These are phyloP conservation scores for Boletellus sp. DNA, from an alignment of 1,284 basidiomycete species.

Conservation along the genomic window DNA sequence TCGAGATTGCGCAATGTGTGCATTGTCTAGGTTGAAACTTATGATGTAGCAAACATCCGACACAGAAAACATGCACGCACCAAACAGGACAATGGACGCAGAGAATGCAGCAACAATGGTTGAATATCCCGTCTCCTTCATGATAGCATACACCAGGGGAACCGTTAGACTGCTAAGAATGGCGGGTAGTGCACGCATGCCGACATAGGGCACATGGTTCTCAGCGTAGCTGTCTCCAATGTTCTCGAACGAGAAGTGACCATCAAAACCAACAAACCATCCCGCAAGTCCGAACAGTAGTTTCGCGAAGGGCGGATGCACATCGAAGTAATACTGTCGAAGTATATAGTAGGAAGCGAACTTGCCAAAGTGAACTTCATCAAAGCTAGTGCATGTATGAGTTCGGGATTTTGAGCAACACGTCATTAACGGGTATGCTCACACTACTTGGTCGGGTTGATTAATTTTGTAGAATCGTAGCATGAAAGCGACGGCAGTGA, in stretches of 20 bases:
- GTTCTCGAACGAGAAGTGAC: slow-evolving; percentile 88
- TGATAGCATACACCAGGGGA: slow-evolving; percentile 91
- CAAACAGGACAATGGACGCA: slow-evolving; percentile 81
- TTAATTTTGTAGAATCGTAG: slow-evolving; percentile 92
- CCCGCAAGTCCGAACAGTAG: slow-evolving; percentile 89
- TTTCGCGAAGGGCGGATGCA: slow-evolving; percentile 96
- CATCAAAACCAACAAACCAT: slow-evolving; percentile 96
- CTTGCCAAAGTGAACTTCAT: slow-evolving; percentile 96
- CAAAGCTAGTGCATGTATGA: slow-evolving; percentile 59
- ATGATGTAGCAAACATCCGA: not conserved
- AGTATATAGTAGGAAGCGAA: slow-evolving; percentile 90
- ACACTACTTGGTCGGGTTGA: slow-evolving; percentile 94
- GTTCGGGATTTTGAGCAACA: not conserved
- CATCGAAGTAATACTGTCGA: slow-evolving; percentile 97
- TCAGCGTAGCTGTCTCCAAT: slow-evolving; percentile 93
- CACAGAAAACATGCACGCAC: slow-evolving; percentile 43
- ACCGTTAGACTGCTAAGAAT: slow-evolving; percentile 87
- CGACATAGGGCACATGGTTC: slow-evolving; percentile 89
- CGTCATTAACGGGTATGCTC: slow-evolving; percentile 34
- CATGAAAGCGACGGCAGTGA: slow-evolving; percentile 75
- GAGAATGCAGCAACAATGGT: slow-evolving; percentile 87
- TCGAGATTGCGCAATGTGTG: slow-evolving; percentile 92
- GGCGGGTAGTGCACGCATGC: slow-evolving; percentile 89
- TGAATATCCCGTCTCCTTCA: slow-evolving; percentile 97
- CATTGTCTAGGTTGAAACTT: slow-evolving; percentile 71